These are phyloP conservation scores for Juncus inflexus DNA, from an alignment of 176 grass and related monocot genomes.

Conservation along the genomic window DNA sequence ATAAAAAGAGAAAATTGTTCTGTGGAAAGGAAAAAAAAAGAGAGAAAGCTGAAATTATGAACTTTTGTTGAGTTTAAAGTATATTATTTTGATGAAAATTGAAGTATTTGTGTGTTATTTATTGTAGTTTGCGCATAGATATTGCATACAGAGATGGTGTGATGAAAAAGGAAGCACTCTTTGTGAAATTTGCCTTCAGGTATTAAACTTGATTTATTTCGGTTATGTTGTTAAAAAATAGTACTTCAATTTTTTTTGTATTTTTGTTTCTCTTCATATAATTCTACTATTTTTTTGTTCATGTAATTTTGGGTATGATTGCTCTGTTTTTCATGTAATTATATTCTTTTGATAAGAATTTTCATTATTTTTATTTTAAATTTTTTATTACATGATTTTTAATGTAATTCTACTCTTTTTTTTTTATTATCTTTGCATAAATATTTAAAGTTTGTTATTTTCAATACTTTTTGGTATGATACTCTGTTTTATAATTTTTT, in stretches of 20 bases:
- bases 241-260: background rate
- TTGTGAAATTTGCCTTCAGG: slow-evolving; percentile 94
- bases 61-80: background rate
- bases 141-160: slow-evolving; percentile 96
- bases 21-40: too few species aligned
- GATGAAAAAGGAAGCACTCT: slow-evolving; percentile 84
- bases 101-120: background rate
- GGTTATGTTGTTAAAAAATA: slow-evolving; percentile 5
- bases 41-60: background rate
- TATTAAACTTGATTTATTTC: background rate
- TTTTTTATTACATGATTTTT: too few species aligned
- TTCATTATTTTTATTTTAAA: too few species aligned
- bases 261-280: background rate
- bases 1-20: background rate
- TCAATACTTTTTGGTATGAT: background rate
- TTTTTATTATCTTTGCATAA: slow-evolving; percentile 11
- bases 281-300: background rate
- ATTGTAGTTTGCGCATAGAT: slow-evolving; percentile 77
- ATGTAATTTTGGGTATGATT: background rate
- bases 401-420: background rate
- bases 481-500: background rate
- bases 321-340: too few species aligned
- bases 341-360: too few species aligned
- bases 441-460: slow-evolving; percentile 9
- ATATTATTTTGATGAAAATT: background rate